A percentile compares a stretch with the other conserved stretches of the same genome.
Conservation (phyloP, 192 early-diverging fungal genomes). For the Backusella sp. region DNA sequence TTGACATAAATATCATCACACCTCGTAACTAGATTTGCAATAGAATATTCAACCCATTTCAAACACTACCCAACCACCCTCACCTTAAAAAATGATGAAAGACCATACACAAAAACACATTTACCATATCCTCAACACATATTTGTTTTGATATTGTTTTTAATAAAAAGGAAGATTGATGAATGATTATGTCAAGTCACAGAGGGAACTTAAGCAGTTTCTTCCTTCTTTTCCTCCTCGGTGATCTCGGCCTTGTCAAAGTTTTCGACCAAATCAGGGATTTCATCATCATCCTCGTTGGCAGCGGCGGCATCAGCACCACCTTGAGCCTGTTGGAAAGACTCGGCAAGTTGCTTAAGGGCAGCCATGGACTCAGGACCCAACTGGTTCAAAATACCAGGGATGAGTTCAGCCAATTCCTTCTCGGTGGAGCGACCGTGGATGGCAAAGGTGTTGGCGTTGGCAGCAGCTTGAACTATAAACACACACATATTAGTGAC, state of each 20-base stretch:
- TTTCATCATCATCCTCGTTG: slow-evolving; percentile 79
- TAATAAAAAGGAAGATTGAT: background rate
- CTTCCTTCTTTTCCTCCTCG: slow-evolving; percentile 45
- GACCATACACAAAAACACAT: background rate
- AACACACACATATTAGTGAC: background rate
- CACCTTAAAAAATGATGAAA: background rate
- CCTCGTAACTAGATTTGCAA: background rate
- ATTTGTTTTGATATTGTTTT: background rate
- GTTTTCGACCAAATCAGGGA: slow-evolving; percentile 88
- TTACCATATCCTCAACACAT: background rate
- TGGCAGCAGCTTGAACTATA: slow-evolving; percentile 76
- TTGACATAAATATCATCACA: background rate
- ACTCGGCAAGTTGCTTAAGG: slow-evolving; percentile 85
- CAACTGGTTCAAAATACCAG: slow-evolving; percentile 80
- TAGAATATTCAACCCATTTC: background rate
- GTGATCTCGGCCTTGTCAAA: slow-evolving; percentile 53
- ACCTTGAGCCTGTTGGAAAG: slow-evolving; percentile 70
- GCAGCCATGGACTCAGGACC: slow-evolving; percentile 86
- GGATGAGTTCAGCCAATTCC: slow-evolving; percentile 82
- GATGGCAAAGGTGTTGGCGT: slow-evolving; percentile 95
- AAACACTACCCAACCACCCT: background rate
- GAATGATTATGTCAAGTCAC: background rate
- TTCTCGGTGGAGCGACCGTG: slow-evolving; percentile 80
- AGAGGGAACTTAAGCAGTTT: slow-evolving; percentile 7
- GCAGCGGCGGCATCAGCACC: slow-evolving; percentile 39